A percentile compares a stretch with the other conserved stretches of the same genome.
These are phyloP conservation scores for Polygonum aviculare DNA, from an alignment of 148 eudicot genomes.

Conservation along the genomic window DNA sequence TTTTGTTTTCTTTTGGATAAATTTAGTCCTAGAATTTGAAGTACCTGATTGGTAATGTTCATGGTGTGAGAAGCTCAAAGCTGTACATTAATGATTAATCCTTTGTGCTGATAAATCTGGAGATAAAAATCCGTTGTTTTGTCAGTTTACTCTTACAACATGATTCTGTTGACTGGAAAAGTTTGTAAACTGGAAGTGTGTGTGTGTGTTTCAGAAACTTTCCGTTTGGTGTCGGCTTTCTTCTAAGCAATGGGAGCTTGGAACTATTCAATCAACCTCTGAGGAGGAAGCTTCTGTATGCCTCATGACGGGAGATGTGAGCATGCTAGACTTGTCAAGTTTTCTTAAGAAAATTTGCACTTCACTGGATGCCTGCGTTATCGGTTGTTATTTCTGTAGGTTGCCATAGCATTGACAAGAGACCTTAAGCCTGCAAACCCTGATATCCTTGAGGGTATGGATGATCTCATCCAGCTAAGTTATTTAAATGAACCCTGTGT, in stretches of 20 bases:
- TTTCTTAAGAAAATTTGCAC: not conserved
- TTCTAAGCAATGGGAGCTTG: slow-evolving; percentile 66
- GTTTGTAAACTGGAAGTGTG: slow-evolving; percentile 1
- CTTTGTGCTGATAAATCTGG: not conserved
- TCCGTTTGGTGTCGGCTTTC: slow-evolving; percentile 68
- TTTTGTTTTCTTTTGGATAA: not conserved
- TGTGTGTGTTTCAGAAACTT: slow-evolving; percentile 57
- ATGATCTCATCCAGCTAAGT: slow-evolving; percentile 85
- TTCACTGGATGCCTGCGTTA: not conserved
- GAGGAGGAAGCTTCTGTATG: slow-evolving; percentile 55
- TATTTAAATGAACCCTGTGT: slow-evolving; percentile 95
- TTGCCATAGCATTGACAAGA: slow-evolving; percentile 42
- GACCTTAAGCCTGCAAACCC: slow-evolving; percentile 90
- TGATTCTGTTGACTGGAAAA: not conserved
- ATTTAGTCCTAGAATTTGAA: too few relatives aligned
- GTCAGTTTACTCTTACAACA: not conserved
- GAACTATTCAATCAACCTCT: slow-evolving; percentile 58
- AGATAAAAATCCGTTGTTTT: not conserved
- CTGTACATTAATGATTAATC: not conserved
- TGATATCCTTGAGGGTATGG: slow-evolving; percentile 79
- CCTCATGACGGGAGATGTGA: slow-evolving; percentile 60
- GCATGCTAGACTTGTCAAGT: slow-evolving; percentile 18
- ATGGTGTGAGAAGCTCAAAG: not conserved
- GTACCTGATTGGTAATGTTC: not conserved
- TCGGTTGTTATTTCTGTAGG: slow-evolving; percentile 31